Evolutionary conservation across 23 red algal species (phyloP).

Genomic region (Agarophyton chilense): DNA sequence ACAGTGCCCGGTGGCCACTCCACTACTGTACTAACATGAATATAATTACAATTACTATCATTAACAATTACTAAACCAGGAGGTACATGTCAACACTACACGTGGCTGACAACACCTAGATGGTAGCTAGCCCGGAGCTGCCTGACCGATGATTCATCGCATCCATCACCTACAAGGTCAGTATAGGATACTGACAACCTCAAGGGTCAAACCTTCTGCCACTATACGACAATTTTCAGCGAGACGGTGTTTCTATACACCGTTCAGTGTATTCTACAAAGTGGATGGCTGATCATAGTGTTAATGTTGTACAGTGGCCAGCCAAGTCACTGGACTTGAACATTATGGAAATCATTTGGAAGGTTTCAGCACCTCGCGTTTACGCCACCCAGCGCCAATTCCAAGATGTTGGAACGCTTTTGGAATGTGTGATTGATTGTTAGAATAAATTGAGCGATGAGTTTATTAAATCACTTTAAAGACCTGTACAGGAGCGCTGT

Average conservation of each 20-base stretch:
- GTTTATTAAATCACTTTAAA: background rate
- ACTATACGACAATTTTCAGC: too few species aligned
- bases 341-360: conserved; percentile 17
- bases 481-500: background rate
- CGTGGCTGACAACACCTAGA: too few species aligned
- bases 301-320: background rate
- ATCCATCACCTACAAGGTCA: too few species aligned
- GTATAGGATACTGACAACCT: too few species aligned
- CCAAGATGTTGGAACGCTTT: background rate
- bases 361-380: background rate
- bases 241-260: conserved; percentile 17
- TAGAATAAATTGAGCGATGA: background rate
- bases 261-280: conserved; percentile 2
- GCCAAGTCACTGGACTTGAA: conserved; percentile 24
- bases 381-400: conserved; percentile 26
- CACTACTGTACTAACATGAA: too few species aligned
- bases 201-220: too few species aligned
- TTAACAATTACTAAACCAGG: too few species aligned
- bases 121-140: too few species aligned
- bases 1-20: too few species aligned
- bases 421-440: background rate
- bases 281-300: background rate
- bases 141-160: too few species aligned
- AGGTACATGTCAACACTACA: too few species aligned
- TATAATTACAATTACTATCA: too few species aligned